phyloP scores from a whole-genome alignment of 2,329 filamentous ascomycete species.

The Purpureocillium takamizusanense region DNA sequence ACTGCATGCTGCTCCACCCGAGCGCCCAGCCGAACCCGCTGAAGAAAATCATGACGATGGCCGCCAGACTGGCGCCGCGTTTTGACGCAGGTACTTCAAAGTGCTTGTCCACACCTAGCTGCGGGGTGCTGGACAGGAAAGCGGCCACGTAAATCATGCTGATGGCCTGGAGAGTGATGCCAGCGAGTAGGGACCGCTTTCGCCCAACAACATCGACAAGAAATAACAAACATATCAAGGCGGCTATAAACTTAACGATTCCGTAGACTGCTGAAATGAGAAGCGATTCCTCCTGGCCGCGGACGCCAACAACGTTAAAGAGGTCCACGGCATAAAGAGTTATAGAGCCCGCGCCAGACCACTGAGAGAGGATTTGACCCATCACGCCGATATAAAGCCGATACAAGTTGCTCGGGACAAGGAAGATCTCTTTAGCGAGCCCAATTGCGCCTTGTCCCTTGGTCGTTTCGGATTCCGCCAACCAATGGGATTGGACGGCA shows the following conservation, averaged over 20 bases:
- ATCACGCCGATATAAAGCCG: conserved; percentile 59
- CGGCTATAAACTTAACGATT: conserved; percentile 60
- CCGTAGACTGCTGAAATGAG: conserved; percentile 70
- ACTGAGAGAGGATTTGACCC: conserved; percentile 65
- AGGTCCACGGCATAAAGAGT: conserved; percentile 70
- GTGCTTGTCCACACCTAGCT: conserved; percentile 38
- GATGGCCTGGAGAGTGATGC: conserved; percentile 52
- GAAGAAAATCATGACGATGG: conserved; percentile 65
- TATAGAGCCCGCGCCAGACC: conserved; percentile 64
- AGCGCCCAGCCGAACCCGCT: conserved; percentile 62
- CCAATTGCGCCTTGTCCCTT: conserved; percentile 56
- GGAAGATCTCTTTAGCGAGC: conserved; percentile 59
- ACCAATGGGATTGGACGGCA: conserved; percentile 55
- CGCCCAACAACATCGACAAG: conserved; percentile 72
- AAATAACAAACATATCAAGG: conserved; percentile 64
- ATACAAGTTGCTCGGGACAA: conserved; percentile 61
- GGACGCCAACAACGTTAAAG: conserved; percentile 63
- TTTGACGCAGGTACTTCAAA: conserved; percentile 39
- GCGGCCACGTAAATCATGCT: conserved; percentile 54
- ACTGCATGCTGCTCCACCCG: conserved; percentile 71
- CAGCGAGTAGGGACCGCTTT: conserved; percentile 54
- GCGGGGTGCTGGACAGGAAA: conserved; percentile 55
- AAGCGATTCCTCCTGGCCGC: conserved; percentile 57
- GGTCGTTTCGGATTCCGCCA: conserved; percentile 66
- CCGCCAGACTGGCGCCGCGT: conserved; percentile 51